Percentiles rank a stretch among this genome's conserved stretches.
Evolutionary conservation across 2,329 filamentous ascomycete species (phyloP).

Genomic region (Meredithiella fracta): DNA sequence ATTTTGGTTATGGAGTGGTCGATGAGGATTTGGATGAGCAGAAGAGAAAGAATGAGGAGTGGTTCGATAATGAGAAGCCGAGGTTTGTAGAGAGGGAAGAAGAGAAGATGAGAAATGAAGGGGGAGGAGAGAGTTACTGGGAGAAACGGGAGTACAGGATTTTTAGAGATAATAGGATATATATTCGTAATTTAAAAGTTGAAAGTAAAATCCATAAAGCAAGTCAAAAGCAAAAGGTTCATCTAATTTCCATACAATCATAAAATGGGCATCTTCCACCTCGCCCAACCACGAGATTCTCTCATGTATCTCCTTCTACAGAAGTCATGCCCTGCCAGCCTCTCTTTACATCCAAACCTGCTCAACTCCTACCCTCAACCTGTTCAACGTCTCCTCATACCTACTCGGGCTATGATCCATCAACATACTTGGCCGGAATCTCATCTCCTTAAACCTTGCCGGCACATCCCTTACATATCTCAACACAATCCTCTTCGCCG

Average conservation of each 20-base stretch:
- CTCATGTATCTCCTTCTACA: background rate
- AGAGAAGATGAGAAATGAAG: slow-evolving; percentile 17
- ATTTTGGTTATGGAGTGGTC: slow-evolving; percentile 60
- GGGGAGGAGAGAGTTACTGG: slow-evolving; percentile 38
- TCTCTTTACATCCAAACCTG: slow-evolving; percentile 16
- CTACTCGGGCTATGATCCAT: slow-evolving; percentile 58
- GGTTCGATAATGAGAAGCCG: slow-evolving; percentile 67
- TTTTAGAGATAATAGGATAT: slow-evolving; percentile 32
- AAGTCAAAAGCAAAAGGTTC: background rate
- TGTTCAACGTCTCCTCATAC: slow-evolving; percentile 54
- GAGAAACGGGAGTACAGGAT: slow-evolving; percentile 58
- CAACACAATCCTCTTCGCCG: slow-evolving; percentile 51
- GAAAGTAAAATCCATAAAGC: background rate
- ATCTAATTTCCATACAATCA: background rate
- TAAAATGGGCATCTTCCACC: no score
- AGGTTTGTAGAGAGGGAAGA: slow-evolving; percentile 27
- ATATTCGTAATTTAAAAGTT: background rate
- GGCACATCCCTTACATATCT: slow-evolving; percentile 59
- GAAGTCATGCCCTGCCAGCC: background rate
- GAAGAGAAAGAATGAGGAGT: slow-evolving; percentile 43
- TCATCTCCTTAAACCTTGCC: slow-evolving; percentile 49
- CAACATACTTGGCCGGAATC: slow-evolving; percentile 58
- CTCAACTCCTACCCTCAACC: slow-evolving; percentile 35
- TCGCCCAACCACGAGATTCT: background rate
- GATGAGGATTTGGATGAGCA: slow-evolving; percentile 50